A percentile compares a stretch with the other conserved stretches of the same genome.
phyloP scores from a whole-genome alignment of 1,139 yeast species.

The Petasospora rhodanensis region DNA sequence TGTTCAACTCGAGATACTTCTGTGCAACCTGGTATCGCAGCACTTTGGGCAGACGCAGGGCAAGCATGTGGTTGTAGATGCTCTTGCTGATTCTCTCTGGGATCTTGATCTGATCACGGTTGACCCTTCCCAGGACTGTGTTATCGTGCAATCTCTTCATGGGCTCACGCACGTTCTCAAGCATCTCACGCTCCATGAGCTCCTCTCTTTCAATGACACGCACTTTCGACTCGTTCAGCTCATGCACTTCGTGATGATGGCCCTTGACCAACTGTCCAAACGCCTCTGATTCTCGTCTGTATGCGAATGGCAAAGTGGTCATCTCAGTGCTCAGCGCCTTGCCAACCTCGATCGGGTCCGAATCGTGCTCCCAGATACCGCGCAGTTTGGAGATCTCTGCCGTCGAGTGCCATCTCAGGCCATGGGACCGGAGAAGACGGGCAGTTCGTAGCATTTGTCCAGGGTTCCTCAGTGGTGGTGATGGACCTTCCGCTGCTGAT shows the following conservation, averaged over 20 bases:
- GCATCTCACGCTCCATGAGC: constrained; percentile 3
- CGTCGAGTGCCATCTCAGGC: no score
- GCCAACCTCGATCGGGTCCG: constrained; percentile 12
- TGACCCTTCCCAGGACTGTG: constrained; percentile 43
- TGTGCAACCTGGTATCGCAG: constrained; percentile 52
- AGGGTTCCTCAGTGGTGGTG: not conserved
- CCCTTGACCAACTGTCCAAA: constrained; percentile 47
- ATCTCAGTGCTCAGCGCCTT: constrained; percentile 12
- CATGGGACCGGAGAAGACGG: no score
- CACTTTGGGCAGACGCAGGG: constrained; percentile 49
- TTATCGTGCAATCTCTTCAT: constrained; percentile 27
- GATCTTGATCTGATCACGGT: constrained; percentile 40
- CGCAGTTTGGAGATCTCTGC: constrained; percentile 4
- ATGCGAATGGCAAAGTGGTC: constrained; percentile 31
- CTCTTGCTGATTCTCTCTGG: constrained; percentile 51
- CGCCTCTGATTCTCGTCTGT: constrained; percentile 32
- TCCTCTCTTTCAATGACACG: constrained; percentile 30
- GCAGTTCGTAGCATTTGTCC: constrained; percentile 2
- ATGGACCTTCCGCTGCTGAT: no score
- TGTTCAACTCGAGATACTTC: constrained; percentile 44
- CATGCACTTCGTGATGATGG: constrained; percentile 29
- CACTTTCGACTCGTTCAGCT: constrained; percentile 26
- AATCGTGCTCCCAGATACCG: constrained; percentile 17
- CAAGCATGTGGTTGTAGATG: constrained; percentile 56
- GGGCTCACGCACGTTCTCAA: constrained; percentile 1